Conservation (phyloP, 768 basidiomycete species). For the Amanita molliuscula region DNA sequence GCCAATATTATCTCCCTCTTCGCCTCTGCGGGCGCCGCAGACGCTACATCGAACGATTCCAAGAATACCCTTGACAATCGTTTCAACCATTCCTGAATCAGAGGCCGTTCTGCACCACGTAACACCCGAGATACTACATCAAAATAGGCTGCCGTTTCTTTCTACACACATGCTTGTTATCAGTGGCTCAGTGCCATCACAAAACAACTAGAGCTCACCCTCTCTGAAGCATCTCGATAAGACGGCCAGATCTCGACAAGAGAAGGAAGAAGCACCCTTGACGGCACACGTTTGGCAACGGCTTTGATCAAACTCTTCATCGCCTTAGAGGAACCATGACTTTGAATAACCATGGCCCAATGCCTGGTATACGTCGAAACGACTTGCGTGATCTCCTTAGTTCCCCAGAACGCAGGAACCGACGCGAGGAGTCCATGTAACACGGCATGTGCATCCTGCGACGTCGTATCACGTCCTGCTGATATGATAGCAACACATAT, state of each 20-base stretch:
- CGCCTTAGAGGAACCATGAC: constrained; percentile 19
- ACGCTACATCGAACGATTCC: constrained; percentile 54
- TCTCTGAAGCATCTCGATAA: constrained; percentile 20
- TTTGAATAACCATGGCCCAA: constrained; percentile 19
- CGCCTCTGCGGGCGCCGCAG: constrained; percentile 18
- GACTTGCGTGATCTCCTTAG: constrained; percentile 44
- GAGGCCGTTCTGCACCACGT: constrained; percentile 50
- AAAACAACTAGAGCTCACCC: constrained; percentile 18
- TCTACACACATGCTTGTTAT: constrained; percentile 12
- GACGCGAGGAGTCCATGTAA: constrained; percentile 62
- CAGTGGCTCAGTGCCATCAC: background rate
- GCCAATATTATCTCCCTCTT: constrained; percentile 39
- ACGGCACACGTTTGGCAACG: constrained; percentile 59
- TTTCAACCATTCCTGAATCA: constrained; percentile 57
- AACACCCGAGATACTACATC: constrained; percentile 55
- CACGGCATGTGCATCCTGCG: constrained; percentile 29
- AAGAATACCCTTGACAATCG: constrained; percentile 70
- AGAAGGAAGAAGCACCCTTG: constrained; percentile 57
- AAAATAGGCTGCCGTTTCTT: constrained; percentile 47
- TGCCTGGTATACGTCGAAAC: constrained; percentile 46
- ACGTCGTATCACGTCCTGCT: constrained; percentile 14
- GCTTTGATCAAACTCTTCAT: constrained; percentile 46
- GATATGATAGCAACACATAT: constrained; percentile 41
- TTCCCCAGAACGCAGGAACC: constrained; percentile 78
- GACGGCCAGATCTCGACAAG: constrained; percentile 49